These are phyloP conservation scores for Pichia exigua DNA, from an alignment of 805 yeast genomes.

Conservation along the genomic window DNA sequence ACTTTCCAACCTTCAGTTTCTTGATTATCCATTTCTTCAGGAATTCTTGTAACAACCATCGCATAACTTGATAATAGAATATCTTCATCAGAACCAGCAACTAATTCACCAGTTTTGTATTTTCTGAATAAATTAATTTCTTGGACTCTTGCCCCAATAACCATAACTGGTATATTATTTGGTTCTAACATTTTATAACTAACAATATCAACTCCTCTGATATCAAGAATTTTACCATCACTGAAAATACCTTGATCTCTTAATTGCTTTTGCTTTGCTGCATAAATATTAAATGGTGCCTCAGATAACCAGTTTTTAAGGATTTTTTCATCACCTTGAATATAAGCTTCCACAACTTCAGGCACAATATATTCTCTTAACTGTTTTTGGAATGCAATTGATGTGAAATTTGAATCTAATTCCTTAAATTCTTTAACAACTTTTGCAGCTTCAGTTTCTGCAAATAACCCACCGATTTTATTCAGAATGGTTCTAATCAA, in stretches of 20 bases:
- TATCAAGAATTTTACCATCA: constrained; percentile 86
- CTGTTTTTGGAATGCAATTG: constrained; percentile 70
- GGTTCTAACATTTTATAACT: constrained; percentile 86
- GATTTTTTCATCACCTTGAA: constrained; percentile 77
- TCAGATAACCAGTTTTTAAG: constrained; percentile 91
- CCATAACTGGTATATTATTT: constrained; percentile 84
- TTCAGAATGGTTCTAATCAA: constrained; percentile 71
- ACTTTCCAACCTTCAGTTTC: constrained; percentile 98
- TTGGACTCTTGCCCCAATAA: constrained; percentile 93
- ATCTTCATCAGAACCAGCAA: constrained; percentile 93
- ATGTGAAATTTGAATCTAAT: constrained; percentile 83
- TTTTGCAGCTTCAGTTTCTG: constrained; percentile 93
- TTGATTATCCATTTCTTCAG: constrained; percentile 83
- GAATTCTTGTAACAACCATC: constrained; percentile 86
- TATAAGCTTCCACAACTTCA: constrained; percentile 91
- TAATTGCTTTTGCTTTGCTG: constrained; percentile 87
- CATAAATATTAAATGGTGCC: constrained; percentile 93
- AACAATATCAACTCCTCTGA: constrained; percentile 89
- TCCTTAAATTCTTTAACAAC: constrained; percentile 79
- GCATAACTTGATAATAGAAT: constrained; percentile 92
- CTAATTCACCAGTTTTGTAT: constrained; percentile 85
- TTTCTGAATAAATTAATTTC: constrained; percentile 86
- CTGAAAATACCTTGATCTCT: constrained; percentile 86
- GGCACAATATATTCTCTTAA: constrained; percentile 91
- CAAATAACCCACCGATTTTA: constrained; percentile 80